Percentiles rank a stretch among this genome's conserved stretches.
phyloP scores from a whole-genome alignment of 257 asterid genomes.

The Plantago major region DNA sequence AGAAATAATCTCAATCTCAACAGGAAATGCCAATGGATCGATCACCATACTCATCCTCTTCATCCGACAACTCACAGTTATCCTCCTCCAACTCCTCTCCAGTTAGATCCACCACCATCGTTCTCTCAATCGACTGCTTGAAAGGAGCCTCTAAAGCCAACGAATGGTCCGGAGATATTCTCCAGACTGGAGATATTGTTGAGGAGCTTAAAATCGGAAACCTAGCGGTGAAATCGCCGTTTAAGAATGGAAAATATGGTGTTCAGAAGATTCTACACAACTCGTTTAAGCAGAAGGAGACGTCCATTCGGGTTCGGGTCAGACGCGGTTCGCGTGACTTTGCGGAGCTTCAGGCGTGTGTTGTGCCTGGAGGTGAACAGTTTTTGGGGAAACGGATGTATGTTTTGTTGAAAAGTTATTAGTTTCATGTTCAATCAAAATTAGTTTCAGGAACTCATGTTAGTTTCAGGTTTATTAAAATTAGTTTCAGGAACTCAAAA shows the following conservation, averaged over 20 bases:
- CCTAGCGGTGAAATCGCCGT: conserved; percentile 55
- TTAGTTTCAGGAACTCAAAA: no score
- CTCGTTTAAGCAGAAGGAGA: conserved; percentile 59
- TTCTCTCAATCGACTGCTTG: conserved; percentile 74
- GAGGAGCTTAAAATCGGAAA: conserved; percentile 69
- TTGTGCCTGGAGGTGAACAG: conserved; percentile 74
- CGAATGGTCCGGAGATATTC: conserved; percentile 78
- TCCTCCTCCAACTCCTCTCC: conserved; percentile 41
- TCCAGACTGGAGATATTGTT: conserved; percentile 91
- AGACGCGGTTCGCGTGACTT: conserved; percentile 54
- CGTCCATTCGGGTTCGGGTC: conserved; percentile 36
- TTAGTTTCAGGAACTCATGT: no score
- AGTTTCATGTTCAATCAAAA: no score
- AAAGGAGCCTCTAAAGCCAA: conserved; percentile 71
- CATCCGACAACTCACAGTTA: conserved; percentile 43
- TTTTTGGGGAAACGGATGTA: conserved; percentile 52
- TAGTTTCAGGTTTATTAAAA: no score
- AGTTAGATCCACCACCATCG: conserved; percentile 32
- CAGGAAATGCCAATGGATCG: conserved; percentile 35
- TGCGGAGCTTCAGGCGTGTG: conserved; percentile 76
- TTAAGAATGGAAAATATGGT: conserved; percentile 75
- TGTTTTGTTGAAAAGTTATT: no score
- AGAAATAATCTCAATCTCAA: no score
- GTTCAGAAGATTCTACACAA: conserved; percentile 60
- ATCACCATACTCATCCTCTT: conserved; percentile 43